Base-by-base conservation (phyloP, 805 yeast species). In the Komagataella pseudopastoris region DNA sequence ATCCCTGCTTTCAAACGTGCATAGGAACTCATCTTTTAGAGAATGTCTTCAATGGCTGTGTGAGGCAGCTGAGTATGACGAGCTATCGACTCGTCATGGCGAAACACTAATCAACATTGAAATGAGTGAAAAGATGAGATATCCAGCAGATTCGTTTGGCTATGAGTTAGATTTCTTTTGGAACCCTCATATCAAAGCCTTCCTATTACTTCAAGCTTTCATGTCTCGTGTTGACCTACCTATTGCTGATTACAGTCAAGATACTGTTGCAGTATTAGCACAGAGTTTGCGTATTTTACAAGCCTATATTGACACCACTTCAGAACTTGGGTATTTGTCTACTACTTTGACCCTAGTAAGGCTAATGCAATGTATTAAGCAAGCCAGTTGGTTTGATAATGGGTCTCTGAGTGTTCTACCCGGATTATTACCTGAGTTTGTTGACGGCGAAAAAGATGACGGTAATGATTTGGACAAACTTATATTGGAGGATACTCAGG, bases 281-380 rank as follows among this genome's bases (percentile, higher is more conserved):
- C 99, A 93, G 68, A 81, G 95, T 6, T 71, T 93, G 60, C 95
- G 99, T 77, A 84, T 93, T 55, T 68, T 90, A 51, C 99, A 93
- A 63, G 97, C 98, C 0, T 84, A 78, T 57, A 83, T 91, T 53
- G 99, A 93, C 66, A 88, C 87, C 18, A 81, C 93, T 1, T 80
- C 96, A 2, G 97, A 91, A 58, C 60, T 81, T 57, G 96, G 96
- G 0, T 83, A 79, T 58, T 69, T 82, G 48, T 61, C 73, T 4
- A 77, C 88, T 0, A 88, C 82, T 0, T 55, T 81, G 58, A 72
- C 72, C 51, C 74, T 89, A 52, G 75, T 91, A 43, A 72, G 72
- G 56, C 68, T 86, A 49, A 83, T 91, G 90, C 88, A 83, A 60
- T 81, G 93, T 66, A 75, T 93, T 51, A 93, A 93, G 63, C 98